Conservation (phyloP, 805 yeast genomes). For the Jamesozyma spencerorum region DNA sequence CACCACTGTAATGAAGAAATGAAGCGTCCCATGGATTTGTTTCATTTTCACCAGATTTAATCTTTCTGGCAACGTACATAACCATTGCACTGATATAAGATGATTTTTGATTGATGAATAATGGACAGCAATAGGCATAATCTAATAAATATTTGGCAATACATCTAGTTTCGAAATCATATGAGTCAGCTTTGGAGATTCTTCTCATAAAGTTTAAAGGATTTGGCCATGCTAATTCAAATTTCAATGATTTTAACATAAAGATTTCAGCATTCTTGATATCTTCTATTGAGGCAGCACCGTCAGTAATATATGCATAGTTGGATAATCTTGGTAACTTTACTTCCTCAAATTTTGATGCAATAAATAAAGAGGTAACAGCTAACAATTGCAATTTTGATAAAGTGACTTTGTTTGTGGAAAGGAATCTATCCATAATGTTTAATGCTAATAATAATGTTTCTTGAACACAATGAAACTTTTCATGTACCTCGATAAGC, state of each 20-base stretch:
- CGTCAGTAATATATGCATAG: constrained; percentile 82
- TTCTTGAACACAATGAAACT: constrained; percentile 76
- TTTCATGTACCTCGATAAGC: constrained; percentile 81
- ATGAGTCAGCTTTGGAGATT: constrained; percentile 80
- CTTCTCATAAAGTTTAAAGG: constrained; percentile 85
- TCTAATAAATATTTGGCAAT: constrained; percentile 77
- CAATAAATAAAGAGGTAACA: constrained; percentile 75
- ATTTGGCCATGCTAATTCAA: constrained; percentile 74
- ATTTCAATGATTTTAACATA: constrained; percentile 60
- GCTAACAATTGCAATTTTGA: constrained; percentile 78
- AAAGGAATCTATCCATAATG: constrained; percentile 79
- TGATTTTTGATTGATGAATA: constrained; percentile 63
- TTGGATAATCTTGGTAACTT: constrained; percentile 76
- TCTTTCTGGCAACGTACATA: constrained; percentile 68
- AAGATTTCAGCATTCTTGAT: constrained; percentile 75
- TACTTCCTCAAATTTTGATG: constrained; percentile 92
- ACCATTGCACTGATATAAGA: constrained; percentile 76
- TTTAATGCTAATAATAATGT: constrained; percentile 76
- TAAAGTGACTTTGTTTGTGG: constrained; percentile 60
- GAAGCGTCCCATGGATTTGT: constrained; percentile 22
- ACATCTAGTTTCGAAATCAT: constrained; percentile 73
- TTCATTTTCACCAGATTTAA: constrained; percentile 26
- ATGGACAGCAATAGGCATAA: constrained; percentile 64
- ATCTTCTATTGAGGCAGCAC: constrained; percentile 74
- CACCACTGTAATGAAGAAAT: constrained; percentile 21